Evolutionary conservation across 2,329 filamentous ascomycete species (phyloP).

Genomic region (Thelonectria olida): DNA sequence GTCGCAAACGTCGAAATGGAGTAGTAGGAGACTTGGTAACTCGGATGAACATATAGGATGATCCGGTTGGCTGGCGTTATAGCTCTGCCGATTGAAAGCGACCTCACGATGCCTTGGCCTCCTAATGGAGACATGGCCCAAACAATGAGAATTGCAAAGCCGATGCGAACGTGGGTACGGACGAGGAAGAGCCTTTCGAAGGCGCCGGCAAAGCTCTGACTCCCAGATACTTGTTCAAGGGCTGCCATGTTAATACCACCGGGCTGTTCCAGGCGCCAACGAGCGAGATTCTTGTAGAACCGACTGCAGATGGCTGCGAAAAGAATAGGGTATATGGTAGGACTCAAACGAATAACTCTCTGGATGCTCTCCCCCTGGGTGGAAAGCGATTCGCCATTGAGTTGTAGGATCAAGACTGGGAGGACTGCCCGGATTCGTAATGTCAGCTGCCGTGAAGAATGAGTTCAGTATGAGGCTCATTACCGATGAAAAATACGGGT

Average conservation of each 20-base stretch:
- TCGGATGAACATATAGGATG: neutral
- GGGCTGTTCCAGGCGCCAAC: slow-evolving; percentile 13
- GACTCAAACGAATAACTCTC: neutral
- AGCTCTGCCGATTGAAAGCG: neutral
- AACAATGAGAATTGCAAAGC: neutral
- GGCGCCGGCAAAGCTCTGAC: slow-evolving; percentile 19
- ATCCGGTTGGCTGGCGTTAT: neutral
- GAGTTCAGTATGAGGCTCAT: too few relatives aligned
- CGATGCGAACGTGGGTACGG: neutral
- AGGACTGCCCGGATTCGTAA: too few relatives aligned
- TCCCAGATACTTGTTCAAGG: slow-evolving; percentile 24
- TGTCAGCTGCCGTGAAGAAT: too few relatives aligned
- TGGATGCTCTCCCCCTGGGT: neutral
- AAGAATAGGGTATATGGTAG: slow-evolving; percentile 20
- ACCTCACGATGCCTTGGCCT: slow-evolving; percentile 11
- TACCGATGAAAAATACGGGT: slow-evolving; percentile 4
- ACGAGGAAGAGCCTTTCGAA: slow-evolving; percentile 14
- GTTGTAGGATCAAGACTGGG: neutral
- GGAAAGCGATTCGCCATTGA: neutral
- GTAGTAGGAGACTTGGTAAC: neutral
- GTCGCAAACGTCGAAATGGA: too few relatives aligned
- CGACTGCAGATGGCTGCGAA: slow-evolving; percentile 18
- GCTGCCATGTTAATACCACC: slow-evolving; percentile 6
- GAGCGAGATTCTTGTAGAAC: slow-evolving; percentile 18
- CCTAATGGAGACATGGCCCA: slow-evolving; percentile 23